These are phyloP conservation scores for Erythrobasidium yunnanense DNA, from an alignment of 768 basidiomycete genomes.

Conservation along the genomic window DNA sequence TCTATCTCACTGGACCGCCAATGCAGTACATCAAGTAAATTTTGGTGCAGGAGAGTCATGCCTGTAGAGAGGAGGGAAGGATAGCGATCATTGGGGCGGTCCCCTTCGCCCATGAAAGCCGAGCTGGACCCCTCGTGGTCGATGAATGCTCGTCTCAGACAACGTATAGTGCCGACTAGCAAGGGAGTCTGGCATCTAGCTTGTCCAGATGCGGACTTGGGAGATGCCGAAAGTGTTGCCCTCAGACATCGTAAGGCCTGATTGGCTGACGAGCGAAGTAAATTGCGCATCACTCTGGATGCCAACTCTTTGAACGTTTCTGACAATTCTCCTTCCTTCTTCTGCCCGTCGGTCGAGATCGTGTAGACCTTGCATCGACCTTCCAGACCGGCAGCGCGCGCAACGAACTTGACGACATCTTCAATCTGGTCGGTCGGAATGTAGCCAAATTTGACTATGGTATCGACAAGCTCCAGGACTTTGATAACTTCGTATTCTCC, in stretches of 20 bases:
- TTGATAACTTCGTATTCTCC: conserved; percentile 30
- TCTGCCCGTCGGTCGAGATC: conserved; percentile 29
- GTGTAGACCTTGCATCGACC: conserved; percentile 31
- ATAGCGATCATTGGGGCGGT: conserved; percentile 21
- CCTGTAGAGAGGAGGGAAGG: conserved; percentile 35
- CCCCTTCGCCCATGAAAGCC: conserved; percentile 20
- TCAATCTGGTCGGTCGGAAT: conserved; percentile 31
- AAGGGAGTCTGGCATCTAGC: conserved; percentile 27
- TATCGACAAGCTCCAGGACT: conserved; percentile 35
- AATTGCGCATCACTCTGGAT: conserved; percentile 36
- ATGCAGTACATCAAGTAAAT: conserved; percentile 31
- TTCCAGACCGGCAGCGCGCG: conserved; percentile 35
- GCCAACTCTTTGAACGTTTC: conserved; percentile 26
- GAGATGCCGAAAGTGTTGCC: conserved; percentile 24
- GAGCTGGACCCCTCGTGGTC: conserved; percentile 31
- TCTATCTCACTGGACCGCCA: conserved; percentile 34
- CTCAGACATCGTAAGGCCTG: conserved; percentile 37
- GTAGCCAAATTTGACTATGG: conserved; percentile 35
- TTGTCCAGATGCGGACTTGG: neutral
- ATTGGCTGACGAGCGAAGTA: conserved; percentile 38
- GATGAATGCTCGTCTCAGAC: conserved; percentile 33
- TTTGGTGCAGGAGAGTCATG: conserved; percentile 33
- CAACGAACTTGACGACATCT: conserved; percentile 36
- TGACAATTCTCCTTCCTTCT: neutral
- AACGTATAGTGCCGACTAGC: conserved; percentile 34